Evolutionary conservation across 257 asterid species (phyloP), one percentile per base, ranked within the genome.

Genomic region (Knoxia roxburghii): DNA sequence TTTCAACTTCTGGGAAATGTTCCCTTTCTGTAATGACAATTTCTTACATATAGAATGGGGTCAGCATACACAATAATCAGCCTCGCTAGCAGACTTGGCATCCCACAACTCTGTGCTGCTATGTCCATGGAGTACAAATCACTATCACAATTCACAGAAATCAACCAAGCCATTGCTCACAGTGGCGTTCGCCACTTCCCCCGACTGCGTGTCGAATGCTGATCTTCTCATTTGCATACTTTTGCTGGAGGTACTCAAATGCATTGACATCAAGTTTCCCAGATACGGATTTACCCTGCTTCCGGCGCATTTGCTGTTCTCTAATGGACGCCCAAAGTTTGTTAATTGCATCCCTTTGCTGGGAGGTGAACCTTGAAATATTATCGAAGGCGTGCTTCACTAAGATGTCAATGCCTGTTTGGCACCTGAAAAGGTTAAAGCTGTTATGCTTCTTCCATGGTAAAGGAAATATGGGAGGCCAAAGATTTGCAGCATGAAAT

Each of bases 121-220:
- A 15, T 14, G 41, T 32, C 39, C 39, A 18, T 26, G 58, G 7
- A 18, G 35, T 37, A 37, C 26, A 21, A n/a, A n/a, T n/a, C 7
- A 50, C 6, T 37, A 37, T 37, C 9, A 37, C 41, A 29, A 29
- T 40, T 18, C 29, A 12, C 13, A 27, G 33, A 33, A 18, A 63
- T 76, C 68, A 94, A 51, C 98, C 99, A 39, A 94, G 95, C 97
- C 99, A 94, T 78, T 94, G 99, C 67, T 87, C 80, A 75, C 89
- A 81, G 24, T 66, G 70, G n/a, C 98, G 86, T 7, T 77, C 95
- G 1, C 93, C 95, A 48, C 91, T 70, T 51, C 87, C 95, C 30
- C 99, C 96, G 49, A 94, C 99, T 54, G 96, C 74, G 43, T 73
- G 93, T 5, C 99, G 81, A 65, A 94, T 94, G 77, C 98, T 90